phyloP scores from a whole-genome alignment of 2,329 filamentous ascomycete species.

The Penicillium italicum region DNA sequence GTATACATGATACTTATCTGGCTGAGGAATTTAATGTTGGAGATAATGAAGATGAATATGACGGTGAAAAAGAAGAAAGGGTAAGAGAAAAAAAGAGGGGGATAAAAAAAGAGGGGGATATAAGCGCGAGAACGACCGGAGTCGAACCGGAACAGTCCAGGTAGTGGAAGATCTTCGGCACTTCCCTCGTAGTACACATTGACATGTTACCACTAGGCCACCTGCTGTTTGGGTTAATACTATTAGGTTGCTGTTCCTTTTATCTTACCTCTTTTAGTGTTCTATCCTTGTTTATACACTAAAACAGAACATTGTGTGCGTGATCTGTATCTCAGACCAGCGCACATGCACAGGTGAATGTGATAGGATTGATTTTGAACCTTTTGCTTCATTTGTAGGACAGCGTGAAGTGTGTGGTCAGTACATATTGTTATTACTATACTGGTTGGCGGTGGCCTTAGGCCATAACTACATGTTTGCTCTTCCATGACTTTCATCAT shows the following conservation, averaged over 20 bases:
- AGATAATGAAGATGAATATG: too few relatives aligned
- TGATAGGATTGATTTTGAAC: neutral
- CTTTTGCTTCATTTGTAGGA: too few relatives aligned
- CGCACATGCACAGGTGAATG: neutral
- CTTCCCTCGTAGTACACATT: neutral
- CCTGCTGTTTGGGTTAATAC: neutral
- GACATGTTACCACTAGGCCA: neutral
- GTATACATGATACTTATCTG: neutral
- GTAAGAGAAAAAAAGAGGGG: too few relatives aligned
- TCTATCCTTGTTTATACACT: neutral
- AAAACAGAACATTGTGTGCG: too few relatives aligned
- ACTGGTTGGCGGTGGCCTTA: too few relatives aligned
- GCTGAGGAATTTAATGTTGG: neutral
- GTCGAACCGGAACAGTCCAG: neutral
- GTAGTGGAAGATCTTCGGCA: constrained; percentile 1
- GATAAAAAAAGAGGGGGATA: too few relatives aligned
- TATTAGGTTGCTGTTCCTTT: neutral
- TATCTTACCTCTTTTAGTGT: too few relatives aligned
- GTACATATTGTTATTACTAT: neutral
- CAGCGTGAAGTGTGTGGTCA: neutral
- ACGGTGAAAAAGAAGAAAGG: too few relatives aligned
- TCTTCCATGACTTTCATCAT: neutral
- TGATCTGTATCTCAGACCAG: neutral
- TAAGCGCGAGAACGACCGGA: neutral
- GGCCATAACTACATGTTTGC: neutral